Evolutionary conservation across 805 yeast species (phyloP).

Genomic region (Candida montana): DNA sequence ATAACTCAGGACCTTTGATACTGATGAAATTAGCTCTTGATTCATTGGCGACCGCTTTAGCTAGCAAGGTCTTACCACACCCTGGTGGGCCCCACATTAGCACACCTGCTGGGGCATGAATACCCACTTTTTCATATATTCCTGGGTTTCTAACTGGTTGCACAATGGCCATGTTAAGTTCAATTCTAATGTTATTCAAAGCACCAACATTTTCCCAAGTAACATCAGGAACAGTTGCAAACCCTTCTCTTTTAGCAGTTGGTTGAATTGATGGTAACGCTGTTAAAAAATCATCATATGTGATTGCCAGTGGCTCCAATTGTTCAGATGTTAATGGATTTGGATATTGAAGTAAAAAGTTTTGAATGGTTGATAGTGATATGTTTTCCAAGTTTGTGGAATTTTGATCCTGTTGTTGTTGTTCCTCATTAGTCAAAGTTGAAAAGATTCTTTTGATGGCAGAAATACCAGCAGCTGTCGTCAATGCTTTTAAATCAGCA

Average conservation of each 20-base stretch:
- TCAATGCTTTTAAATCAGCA: slow-evolving; percentile 91
- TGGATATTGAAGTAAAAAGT: slow-evolving; percentile 70
- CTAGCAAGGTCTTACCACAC: slow-evolving; percentile 93
- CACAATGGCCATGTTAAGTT: slow-evolving; percentile 93
- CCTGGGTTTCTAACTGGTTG: slow-evolving; percentile 95
- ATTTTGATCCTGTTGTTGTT: slow-evolving; percentile 24
- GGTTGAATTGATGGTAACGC: slow-evolving; percentile 96
- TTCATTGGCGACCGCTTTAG: slow-evolving; percentile 97
- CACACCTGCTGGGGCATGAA: slow-evolving; percentile 95
- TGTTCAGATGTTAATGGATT: slow-evolving; percentile 72
- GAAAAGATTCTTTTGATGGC: slow-evolving; percentile 90
- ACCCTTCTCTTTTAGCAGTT: slow-evolving; percentile 96
- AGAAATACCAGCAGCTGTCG: slow-evolving; percentile 90
- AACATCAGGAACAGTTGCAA: slow-evolving; percentile 97
- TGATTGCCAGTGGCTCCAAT: slow-evolving; percentile 68
- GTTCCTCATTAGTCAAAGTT: slow-evolving; percentile 28
- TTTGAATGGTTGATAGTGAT: slow-evolving; percentile 60
- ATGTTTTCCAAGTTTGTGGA: slow-evolving; percentile 23
- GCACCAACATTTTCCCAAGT: slow-evolving; percentile 97
- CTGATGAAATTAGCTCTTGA: slow-evolving; percentile 94
- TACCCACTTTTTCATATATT: slow-evolving; percentile 82
- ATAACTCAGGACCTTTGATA: slow-evolving; percentile 90
- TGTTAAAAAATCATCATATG: slow-evolving; percentile 69
- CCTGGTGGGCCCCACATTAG: slow-evolving; percentile 99
- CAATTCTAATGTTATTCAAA: slow-evolving; percentile 69